These are phyloP conservation scores for Hypoxylon sp. DNA, from an alignment of 2,329 filamentous ascomycete species.

Conservation along the genomic window DNA sequence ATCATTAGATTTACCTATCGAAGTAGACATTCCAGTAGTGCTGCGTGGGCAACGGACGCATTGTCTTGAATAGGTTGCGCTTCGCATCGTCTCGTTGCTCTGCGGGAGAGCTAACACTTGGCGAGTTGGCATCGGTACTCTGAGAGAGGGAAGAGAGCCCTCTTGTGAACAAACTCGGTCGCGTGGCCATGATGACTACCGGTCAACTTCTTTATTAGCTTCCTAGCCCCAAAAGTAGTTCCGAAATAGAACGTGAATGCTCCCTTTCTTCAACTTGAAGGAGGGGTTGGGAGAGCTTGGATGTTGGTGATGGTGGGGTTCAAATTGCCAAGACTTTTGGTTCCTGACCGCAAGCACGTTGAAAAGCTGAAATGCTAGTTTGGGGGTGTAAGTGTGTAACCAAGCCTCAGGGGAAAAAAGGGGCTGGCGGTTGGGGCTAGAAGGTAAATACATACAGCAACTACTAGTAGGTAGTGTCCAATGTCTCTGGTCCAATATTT, in stretches of 20 bases:
- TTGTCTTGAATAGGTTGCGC: constrained; percentile 84
- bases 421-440: constrained; percentile 18
- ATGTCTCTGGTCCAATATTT: not conserved
- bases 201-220: constrained; percentile 18
- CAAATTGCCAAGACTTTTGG: constrained; percentile 36
- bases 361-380: constrained; percentile 1
- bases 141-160: constrained; percentile 74
- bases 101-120: constrained; percentile 76
- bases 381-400: constrained; percentile 21
- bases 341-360: constrained; percentile 35
- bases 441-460: constrained; percentile 4
- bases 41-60: constrained; percentile 80
- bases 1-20: constrained; percentile 64
- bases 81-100: constrained; percentile 83
- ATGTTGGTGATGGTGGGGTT: constrained; percentile 35
- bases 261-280: constrained; percentile 10
- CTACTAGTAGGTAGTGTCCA: not conserved
- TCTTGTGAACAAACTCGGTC: constrained; percentile 72
- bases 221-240: not conserved
- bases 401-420: constrained; percentile 18
- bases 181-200: constrained; percentile 64
- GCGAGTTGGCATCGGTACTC: constrained; percentile 71
- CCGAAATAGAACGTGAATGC: constrained; percentile 15
- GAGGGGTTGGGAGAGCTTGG: constrained; percentile 31
- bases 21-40: constrained; percentile 84